A percentile compares a stretch with the other conserved stretches of the same genome.
Evolutionary conservation across 495 filamentous ascomycete species (phyloP).

Genomic region (Daldinia childiae): DNA sequence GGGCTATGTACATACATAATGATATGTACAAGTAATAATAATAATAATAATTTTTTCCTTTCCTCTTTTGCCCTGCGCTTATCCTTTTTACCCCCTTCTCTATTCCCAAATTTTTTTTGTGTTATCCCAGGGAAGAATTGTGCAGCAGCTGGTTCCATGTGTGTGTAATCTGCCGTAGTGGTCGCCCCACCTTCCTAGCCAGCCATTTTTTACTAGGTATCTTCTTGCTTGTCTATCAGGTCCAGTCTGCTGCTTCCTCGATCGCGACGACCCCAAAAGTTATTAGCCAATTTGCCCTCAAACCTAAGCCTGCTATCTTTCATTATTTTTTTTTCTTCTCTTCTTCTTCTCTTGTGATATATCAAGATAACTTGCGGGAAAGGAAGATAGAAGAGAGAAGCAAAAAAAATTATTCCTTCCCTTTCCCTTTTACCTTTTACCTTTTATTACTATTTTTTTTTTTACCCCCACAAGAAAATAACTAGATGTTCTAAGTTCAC

Average conservation of each 20-base stretch:
- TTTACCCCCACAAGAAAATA: slow-evolving; percentile 12
- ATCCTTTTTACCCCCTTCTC: slow-evolving; percentile 6
- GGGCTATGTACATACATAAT: not conserved
- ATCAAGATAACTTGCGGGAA: slow-evolving; percentile 32
- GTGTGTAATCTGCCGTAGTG: slow-evolving; percentile 43
- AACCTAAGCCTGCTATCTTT: slow-evolving; percentile 27
- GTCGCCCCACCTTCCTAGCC: slow-evolving; percentile 37
- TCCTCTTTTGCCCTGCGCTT: slow-evolving; percentile 4
- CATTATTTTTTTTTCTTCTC: slow-evolving; percentile 10
- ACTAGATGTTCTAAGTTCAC: slow-evolving; percentile 46
- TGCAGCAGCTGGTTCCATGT: slow-evolving; percentile 36
- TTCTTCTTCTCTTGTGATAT: slow-evolving; percentile 17
- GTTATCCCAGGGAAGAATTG: slow-evolving; percentile 29
- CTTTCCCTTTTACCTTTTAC: slow-evolving; percentile 8
- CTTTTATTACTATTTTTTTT: slow-evolving; percentile 14
- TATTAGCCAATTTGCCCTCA: slow-evolving; percentile 47
- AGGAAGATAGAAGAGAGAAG: slow-evolving; percentile 20
- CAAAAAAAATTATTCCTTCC: slow-evolving; percentile 16
- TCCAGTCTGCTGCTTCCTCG: slow-evolving; percentile 22
- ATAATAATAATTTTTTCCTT: not conserved
- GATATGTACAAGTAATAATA: not conserved
- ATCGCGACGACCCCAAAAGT: slow-evolving; percentile 41
- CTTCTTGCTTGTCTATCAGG: slow-evolving; percentile 29
- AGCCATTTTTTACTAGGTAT: slow-evolving; percentile 34
- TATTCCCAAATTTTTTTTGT: not conserved